phyloP scores from a whole-genome alignment of 768 basidiomycete genomes.

The Podaxis pistillaris region DNA sequence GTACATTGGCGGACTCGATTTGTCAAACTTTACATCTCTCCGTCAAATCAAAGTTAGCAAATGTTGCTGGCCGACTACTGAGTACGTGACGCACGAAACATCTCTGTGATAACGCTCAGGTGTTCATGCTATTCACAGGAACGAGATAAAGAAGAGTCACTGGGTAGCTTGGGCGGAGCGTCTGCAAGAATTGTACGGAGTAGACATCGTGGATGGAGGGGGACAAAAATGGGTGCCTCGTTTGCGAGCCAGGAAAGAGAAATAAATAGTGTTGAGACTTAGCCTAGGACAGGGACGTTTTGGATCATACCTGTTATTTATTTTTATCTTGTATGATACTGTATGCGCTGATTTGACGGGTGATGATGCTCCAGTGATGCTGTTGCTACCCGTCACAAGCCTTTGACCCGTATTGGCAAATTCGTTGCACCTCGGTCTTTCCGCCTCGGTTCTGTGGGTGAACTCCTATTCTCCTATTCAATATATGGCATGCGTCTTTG shows the following conservation, averaged over 20 bases:
- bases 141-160: slow-evolving; percentile 4
- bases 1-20: slow-evolving; percentile 4
- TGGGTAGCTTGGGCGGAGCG: slow-evolving; percentile 9
- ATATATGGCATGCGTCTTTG: too few species aligned
- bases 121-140: neutral
- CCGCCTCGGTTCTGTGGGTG: too few species aligned
- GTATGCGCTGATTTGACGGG: too few species aligned
- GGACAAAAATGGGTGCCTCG: slow-evolving; percentile 7
- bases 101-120: neutral
- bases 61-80: slow-evolving; percentile 1
- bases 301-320: neutral
- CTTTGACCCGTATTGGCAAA: too few species aligned
- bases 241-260: neutral
- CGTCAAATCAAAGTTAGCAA: neutral
- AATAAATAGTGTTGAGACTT: neutral
- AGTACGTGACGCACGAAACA: neutral
- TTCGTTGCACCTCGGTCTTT: neutral
- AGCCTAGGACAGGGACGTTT: neutral
- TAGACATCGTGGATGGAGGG: neutral
- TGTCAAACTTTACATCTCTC: slow-evolving; percentile 8
- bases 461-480: too few species aligned
- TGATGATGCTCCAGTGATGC: too few species aligned
- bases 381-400: too few species aligned
- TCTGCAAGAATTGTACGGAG: neutral
- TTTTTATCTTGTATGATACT: neutral